Evolutionary conservation across 1,139 yeast genomes (phyloP).

Genomic region (Chernovozyma sophiae-reginae): DNA sequence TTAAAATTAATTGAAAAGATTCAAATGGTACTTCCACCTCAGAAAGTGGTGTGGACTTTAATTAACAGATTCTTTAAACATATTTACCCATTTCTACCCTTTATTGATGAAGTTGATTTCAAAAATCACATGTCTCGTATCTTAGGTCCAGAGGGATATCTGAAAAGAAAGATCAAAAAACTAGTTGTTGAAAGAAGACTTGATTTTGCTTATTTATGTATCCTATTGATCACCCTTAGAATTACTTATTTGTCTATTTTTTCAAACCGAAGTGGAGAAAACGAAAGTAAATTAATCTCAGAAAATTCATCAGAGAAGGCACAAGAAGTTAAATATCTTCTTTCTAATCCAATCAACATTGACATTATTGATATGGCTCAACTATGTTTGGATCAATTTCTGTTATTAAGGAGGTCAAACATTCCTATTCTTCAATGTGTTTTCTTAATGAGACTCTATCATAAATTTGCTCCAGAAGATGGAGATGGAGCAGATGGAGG

Average conservation of each 20-base stretch:
- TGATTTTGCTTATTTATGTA: slow-evolving; percentile 47
- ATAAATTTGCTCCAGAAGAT: slow-evolving; percentile 45
- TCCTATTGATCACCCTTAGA: slow-evolving; percentile 37
- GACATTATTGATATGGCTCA: slow-evolving; percentile 46
- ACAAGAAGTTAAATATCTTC: slow-evolving; percentile 36
- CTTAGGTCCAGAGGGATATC: slow-evolving; percentile 10
- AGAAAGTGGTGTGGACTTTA: slow-evolving; percentile 37
- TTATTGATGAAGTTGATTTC: slow-evolving; percentile 31
- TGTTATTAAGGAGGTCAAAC: slow-evolving; percentile 16
- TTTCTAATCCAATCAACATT: slow-evolving; percentile 45
- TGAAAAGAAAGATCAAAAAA: slow-evolving; percentile 6
- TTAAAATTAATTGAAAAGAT: slow-evolving; percentile 19
- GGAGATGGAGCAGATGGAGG: slow-evolving; percentile 43
- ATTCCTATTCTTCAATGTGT: slow-evolving; percentile 25
- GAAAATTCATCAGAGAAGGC: slow-evolving; percentile 13
- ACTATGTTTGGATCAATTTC: slow-evolving; percentile 23
- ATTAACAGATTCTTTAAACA: slow-evolving; percentile 35
- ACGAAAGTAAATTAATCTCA: slow-evolving; percentile 11
- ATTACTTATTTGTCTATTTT: slow-evolving; percentile 35
- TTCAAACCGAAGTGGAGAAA: slow-evolving; percentile 18
- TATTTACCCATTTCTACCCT: slow-evolving; percentile 41
- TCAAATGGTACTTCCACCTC: slow-evolving; percentile 32
- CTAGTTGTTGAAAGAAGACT: slow-evolving; percentile 32
- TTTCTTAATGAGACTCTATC: slow-evolving; percentile 40
- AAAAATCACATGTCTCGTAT: slow-evolving; percentile 8